Evolutionary conservation across 495 filamentous ascomycete genomes (phyloP), one percentile per base, ranked within the genome.

Genomic region (Penicillium herquei): DNA sequence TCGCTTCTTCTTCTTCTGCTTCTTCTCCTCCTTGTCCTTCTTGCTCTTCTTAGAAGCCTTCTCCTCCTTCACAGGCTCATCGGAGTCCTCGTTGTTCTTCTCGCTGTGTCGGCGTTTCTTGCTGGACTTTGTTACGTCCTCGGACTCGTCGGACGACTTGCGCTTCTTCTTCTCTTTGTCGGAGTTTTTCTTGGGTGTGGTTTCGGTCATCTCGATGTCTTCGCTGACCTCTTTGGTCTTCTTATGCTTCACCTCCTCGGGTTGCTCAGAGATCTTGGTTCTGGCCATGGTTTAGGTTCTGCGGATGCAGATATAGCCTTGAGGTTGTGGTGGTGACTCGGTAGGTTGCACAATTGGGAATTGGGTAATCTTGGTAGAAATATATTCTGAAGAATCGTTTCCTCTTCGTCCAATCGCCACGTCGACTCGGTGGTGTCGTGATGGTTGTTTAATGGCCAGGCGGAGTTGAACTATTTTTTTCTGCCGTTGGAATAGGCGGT

Each of bases 161-260:
- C 59, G 54, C 54, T 61, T 57, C 32, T 71, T 70, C 6, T 66
- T 55, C 53, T 66, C 39, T 56, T 59, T 39, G 45, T 41, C n/a
- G 60, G 39, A 13, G 65, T 11, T 64, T 58, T 37, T 57, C 32
- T 3, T 57, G 58, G 44, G 56, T 55, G 12, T 50, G 26, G 7
- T 42, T 56, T 62, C 64, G 56, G 32, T 39, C 18, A 51, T 54
- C 33, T 57, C 41, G 17, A 31, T 48, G 50, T 73, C 60, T 32
- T 65, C 64, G 63, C 81, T 79, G 39, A 77, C 76, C 57, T 78
- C 81, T 64, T 90, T 91, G 70, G 88, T 79, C 78, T 89, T 87
- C 76, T 65, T 78, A 80, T 26, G 21, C 21, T 26, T 26, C 21
- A 26, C 21, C 62, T 73, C 68, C 32, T 64, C 52, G 17, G 9